These are phyloP conservation scores for Annulohypoxylon stygium DNA, from an alignment of 495 filamentous ascomycete genomes.

Conservation along the genomic window DNA sequence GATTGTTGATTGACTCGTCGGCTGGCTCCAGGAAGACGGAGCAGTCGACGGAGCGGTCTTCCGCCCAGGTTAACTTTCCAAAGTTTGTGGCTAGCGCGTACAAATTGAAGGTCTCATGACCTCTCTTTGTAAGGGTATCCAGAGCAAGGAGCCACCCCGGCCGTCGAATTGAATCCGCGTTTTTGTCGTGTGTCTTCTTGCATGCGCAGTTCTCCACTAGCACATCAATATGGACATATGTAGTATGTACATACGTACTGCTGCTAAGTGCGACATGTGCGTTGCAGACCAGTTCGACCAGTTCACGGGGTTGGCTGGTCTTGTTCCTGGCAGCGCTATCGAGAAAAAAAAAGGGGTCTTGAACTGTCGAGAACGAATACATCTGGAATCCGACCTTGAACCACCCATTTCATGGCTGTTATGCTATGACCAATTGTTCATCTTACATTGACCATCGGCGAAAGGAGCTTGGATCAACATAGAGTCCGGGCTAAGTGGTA, in stretches of 20 bases:
- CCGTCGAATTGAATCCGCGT: slow-evolving; percentile 41
- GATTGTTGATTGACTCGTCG: slow-evolving; percentile 46
- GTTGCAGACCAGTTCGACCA: slow-evolving; percentile 46
- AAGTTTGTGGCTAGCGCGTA: slow-evolving; percentile 48
- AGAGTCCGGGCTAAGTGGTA: slow-evolving; percentile 26
- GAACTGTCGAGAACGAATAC: slow-evolving; percentile 10
- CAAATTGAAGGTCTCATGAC: slow-evolving; percentile 50
- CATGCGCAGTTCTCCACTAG: slow-evolving; percentile 33
- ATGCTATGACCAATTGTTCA: slow-evolving; percentile 33
- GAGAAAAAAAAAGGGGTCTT: slow-evolving; percentile 23
- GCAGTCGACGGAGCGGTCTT: slow-evolving; percentile 37
- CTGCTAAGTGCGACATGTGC: slow-evolving; percentile 49
- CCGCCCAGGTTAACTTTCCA: slow-evolving; percentile 43
- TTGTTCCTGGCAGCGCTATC: slow-evolving; percentile 41
- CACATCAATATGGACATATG: slow-evolving; percentile 17
- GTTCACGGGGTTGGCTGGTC: slow-evolving; percentile 43
- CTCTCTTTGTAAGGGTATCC: slow-evolving; percentile 51
- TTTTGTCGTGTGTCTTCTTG: slow-evolving; percentile 45
- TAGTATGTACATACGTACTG: slow-evolving; percentile 31
- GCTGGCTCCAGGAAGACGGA: slow-evolving; percentile 43
- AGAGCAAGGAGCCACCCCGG: slow-evolving; percentile 45
- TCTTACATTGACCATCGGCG: slow-evolving; percentile 5
- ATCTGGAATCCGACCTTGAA: slow-evolving; percentile 6
- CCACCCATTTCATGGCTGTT: slow-evolving; percentile 5
- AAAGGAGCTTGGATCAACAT: slow-evolving; percentile 24